Conservation (phyloP, 768 basidiomycete genomes). For the Pisolithus tinctorius region DNA sequence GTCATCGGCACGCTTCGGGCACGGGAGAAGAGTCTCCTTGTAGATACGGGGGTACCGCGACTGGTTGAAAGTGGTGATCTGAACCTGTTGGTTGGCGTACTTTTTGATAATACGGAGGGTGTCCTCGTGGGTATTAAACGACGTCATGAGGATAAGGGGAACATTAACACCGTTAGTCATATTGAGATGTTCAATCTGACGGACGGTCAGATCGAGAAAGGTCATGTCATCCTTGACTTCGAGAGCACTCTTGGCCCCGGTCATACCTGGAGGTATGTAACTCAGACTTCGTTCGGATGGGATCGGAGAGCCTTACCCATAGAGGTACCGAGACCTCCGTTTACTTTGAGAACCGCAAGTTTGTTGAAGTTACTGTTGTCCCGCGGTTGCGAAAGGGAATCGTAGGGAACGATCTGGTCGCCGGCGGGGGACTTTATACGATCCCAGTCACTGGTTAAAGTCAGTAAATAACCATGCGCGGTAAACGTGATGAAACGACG, state of each 20-base stretch:
- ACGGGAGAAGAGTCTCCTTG: slow-evolving; percentile 61
- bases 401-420: slow-evolving; percentile 60
- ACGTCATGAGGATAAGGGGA: slow-evolving; percentile 77
- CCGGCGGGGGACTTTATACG: slow-evolving; percentile 55
- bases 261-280: slow-evolving; percentile 34
- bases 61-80: slow-evolving; percentile 67
- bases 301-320: slow-evolving; percentile 34
- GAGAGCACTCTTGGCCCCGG: slow-evolving; percentile 63
- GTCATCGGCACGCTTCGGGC: slow-evolving; percentile 46
- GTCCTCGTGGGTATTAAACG: slow-evolving; percentile 77
- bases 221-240: slow-evolving; percentile 71
- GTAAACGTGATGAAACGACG: slow-evolving; percentile 24
- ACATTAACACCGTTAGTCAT: slow-evolving; percentile 56
- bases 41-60: slow-evolving; percentile 69
- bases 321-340: slow-evolving; percentile 68
- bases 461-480: background rate
- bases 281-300: background rate
- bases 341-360: slow-evolving; percentile 73
- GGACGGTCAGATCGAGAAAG: slow-evolving; percentile 59
- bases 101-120: slow-evolving; percentile 75
- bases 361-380: slow-evolving; percentile 52
- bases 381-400: slow-evolving; percentile 37
- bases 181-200: slow-evolving; percentile 67
- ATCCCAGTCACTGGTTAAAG: slow-evolving; percentile 29
- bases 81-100: slow-evolving; percentile 72